Base-by-base conservation (phyloP, 2,329 filamentous ascomycete species). In the Sclerotiophoma versabilis region DNA sequence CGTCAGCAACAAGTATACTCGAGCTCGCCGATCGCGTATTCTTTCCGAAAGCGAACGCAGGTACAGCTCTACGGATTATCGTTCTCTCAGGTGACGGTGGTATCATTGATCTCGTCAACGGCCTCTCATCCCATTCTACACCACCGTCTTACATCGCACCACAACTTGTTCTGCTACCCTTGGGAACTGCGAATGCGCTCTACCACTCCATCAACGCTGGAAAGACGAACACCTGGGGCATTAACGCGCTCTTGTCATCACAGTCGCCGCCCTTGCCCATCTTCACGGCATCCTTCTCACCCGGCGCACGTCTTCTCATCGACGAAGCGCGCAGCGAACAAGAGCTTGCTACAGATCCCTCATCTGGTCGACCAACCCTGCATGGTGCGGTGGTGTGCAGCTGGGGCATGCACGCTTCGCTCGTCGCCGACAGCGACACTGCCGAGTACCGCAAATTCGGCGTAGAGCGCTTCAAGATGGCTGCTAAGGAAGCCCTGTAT, bases 371-470 rank as follows among this genome's bases (percentile, higher is more conserved):
- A 0, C 71, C 72, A 0, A 64, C 64, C 0, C 66, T 83, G 2
- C 84, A 89, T 65, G 93, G 92, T 22, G 89, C 89, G 20, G 91
- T 97, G 19, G 93, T 98, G 2, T 88, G 88, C 37, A 95, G 90
- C 73, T 96, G 96, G 83, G 93, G 90, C 17, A 86, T 98, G 68
- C 93, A 98, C 69, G 91, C 93, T 25, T 87, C 88, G 34, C 82
- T 98, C 3, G 92, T 98, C 19, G 92, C 91, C 64, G 92, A 97
- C 77, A 95, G 90, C 74, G 93, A 98, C 74, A 96, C 93, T 0
- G 80, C 84, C 0, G 88, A 86, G 60, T 93, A 93, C 75, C 88
- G 93, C 58, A 84, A 85, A 62, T 87, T 89, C 67, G 93, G 93
- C 11, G 81, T 82, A 26, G 85, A 89, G 70, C 84, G 93, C 17